Evolutionary conservation across 2,329 filamentous ascomycete species (phyloP), one percentile per base, ranked within the genome.

Genomic region (Fusarium hostae): DNA sequence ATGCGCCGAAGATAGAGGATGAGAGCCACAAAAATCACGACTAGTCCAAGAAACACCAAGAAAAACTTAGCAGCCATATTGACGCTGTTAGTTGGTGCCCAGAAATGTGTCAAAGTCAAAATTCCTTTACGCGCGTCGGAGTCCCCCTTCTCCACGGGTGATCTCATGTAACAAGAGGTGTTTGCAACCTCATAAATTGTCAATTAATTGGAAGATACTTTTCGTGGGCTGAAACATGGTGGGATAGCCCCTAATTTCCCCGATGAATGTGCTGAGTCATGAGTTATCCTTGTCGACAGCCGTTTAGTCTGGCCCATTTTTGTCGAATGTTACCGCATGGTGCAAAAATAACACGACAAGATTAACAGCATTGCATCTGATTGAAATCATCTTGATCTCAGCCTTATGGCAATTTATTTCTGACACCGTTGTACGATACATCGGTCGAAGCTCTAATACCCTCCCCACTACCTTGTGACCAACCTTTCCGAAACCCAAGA

Each of bases 201-300:
- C 18, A 40, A 28, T 8, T 30, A 34, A 48, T 48, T 24, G 41
- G 43, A 35, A 45, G 15, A 15, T 6, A 2, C n/a, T 39, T 32
- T 7, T n/a, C 37, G 32, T 24, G 20, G 18, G 32, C 43, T 24
- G 39, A 37, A 26, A 52, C 52, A 18, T 15, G 45, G 16, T 28
- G 40, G 5, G 12, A 52, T 4, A 43, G 4, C 45, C 20, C 37
- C 20, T 63, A 3, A 30, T 37, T 32, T 66, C 18, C 24, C 24
- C 20, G 4, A 39, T n/a, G 4, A 2, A 15, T 11, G 22, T 48
- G 41, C 58, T 66, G 63, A 66, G 37, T 60, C 61, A 66, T 54
- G 6, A 26, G 16, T 12, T 43, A 13, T 24, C 20, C 22, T 6
- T 22, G 39, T 9, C 24, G 15, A 37, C 10, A 16, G 22, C 35